phyloP scores from a whole-genome alignment of 768 basidiomycete species.

The Pulveroboletus sp. region DNA sequence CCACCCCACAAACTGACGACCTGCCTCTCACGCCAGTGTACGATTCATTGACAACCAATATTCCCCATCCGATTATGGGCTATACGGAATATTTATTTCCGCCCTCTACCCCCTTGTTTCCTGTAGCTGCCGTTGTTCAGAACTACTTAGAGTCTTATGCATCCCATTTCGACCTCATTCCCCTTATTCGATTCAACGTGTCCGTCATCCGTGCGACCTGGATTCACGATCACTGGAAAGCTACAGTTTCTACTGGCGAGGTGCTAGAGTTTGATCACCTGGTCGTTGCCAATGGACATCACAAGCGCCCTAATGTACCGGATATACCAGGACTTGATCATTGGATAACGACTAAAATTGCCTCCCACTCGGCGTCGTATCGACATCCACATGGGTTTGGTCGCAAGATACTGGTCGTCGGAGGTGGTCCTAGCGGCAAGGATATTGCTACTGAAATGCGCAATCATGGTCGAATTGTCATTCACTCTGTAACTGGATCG shows the following conservation, averaged over 20 bases:
- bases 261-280: constrained; percentile 55
- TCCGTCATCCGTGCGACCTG: constrained; percentile 49
- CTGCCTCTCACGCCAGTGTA: constrained; percentile 71
- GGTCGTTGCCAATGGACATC: constrained; percentile 76
- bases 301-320: constrained; percentile 63
- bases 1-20: constrained; percentile 46
- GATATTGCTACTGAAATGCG: constrained; percentile 67
- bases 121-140: constrained; percentile 56
- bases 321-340: constrained; percentile 51
- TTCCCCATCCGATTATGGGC: constrained; percentile 78
- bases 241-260: constrained; percentile 41
- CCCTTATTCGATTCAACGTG: constrained; percentile 63
- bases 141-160: constrained; percentile 72
- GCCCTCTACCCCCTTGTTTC: constrained; percentile 69
- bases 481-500: constrained; percentile 52
- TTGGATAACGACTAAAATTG: constrained; percentile 55
- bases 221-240: constrained; percentile 44
- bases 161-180: constrained; percentile 52
- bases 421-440: constrained; percentile 61
- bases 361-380: constrained; percentile 69
- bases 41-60: constrained; percentile 77
- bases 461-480: constrained; percentile 40
- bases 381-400: constrained; percentile 45
- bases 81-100: constrained; percentile 65
- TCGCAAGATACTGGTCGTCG: constrained; percentile 44